Evolutionary conservation across 441 rosid species (phyloP).

Genomic region (Isatis lusitanica): DNA sequence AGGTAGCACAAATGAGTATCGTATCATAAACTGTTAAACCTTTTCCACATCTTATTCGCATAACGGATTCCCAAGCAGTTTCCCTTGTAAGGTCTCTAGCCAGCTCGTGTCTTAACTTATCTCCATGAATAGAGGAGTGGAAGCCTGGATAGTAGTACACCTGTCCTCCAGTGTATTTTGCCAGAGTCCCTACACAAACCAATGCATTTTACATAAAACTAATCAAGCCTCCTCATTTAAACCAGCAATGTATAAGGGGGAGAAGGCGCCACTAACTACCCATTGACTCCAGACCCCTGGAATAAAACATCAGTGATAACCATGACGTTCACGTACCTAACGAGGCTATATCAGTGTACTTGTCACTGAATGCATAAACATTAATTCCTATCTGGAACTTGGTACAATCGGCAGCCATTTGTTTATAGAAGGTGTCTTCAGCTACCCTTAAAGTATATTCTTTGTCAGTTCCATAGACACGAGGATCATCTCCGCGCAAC

Average conservation of each 20-base stretch:
- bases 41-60: slow-evolving; percentile 99
- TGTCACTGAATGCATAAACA: slow-evolving; percentile 90
- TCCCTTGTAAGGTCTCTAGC: slow-evolving; percentile 96
- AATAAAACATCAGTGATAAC: slow-evolving; percentile 8
- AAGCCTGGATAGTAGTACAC: slow-evolving; percentile 90
- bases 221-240: background rate
- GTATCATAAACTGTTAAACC: slow-evolving; percentile 44
- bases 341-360: slow-evolving; percentile 93
- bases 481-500: slow-evolving; percentile 96
- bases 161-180: slow-evolving; percentile 98
- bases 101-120: slow-evolving; percentile 86
- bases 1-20: background rate
- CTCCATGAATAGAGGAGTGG: slow-evolving; percentile 71
- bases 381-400: slow-evolving; percentile 93
- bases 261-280: background rate
- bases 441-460: slow-evolving; percentile 81
- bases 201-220: slow-evolving; percentile 13
- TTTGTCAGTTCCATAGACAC: slow-evolving; percentile 95
- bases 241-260: background rate
- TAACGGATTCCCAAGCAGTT: slow-evolving; percentile 99
- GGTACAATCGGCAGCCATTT: slow-evolving; percentile 99
- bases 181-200: slow-evolving; percentile 67
- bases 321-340: slow-evolving; percentile 54
- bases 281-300: slow-evolving; percentile 11
- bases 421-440: slow-evolving; percentile 94